Percentiles rank a stretch among this genome's conserved stretches.
phyloP scores from a whole-genome alignment of 140 eudicot species.

The Anethum foeniculum region DNA sequence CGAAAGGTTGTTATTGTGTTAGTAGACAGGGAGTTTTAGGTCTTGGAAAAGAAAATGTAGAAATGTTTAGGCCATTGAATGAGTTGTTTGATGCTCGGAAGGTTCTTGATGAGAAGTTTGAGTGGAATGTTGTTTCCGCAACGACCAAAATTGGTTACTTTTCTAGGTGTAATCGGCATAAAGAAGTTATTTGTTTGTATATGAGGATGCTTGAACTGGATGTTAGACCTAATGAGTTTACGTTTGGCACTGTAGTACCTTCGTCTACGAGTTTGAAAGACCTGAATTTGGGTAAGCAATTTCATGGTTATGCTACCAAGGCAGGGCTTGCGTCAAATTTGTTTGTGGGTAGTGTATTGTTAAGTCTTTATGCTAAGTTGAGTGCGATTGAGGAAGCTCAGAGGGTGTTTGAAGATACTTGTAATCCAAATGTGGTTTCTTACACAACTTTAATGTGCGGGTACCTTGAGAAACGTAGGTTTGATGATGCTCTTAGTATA shows the following conservation, averaged over 20 bases:
- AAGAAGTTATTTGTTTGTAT: constrained; percentile 38
- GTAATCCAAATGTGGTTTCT: constrained; percentile 71
- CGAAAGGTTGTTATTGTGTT: constrained; percentile 1
- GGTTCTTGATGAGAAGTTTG: constrained; percentile 54
- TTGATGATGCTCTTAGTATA: constrained; percentile 43
- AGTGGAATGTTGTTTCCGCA: constrained; percentile 44
- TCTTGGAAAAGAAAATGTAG: background rate
- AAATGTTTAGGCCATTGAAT: background rate
- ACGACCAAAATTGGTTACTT: constrained; percentile 44
- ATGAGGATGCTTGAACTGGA: constrained; percentile 40
- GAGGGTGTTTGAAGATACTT: constrained; percentile 47
- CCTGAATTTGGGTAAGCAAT: constrained; percentile 46
- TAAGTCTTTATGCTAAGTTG: constrained; percentile 47
- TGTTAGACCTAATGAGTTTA: constrained; percentile 57
- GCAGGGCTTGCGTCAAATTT: constrained; percentile 36
- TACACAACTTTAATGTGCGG: constrained; percentile 55
- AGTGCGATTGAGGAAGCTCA: constrained; percentile 47
- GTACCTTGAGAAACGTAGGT: constrained; percentile 41
- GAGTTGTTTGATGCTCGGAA: constrained; percentile 22
- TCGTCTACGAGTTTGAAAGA: constrained; percentile 34
- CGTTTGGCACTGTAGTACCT: constrained; percentile 54
- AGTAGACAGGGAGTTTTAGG: background rate
- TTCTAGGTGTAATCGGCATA: constrained; percentile 26
- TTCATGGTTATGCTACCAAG: constrained; percentile 44
- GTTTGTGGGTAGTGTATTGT: constrained; percentile 55